Evolutionary conservation across 768 basidiomycete genomes (phyloP), one percentile per base, ranked within the genome.

Genomic region (Leucocoprinus sp.): DNA sequence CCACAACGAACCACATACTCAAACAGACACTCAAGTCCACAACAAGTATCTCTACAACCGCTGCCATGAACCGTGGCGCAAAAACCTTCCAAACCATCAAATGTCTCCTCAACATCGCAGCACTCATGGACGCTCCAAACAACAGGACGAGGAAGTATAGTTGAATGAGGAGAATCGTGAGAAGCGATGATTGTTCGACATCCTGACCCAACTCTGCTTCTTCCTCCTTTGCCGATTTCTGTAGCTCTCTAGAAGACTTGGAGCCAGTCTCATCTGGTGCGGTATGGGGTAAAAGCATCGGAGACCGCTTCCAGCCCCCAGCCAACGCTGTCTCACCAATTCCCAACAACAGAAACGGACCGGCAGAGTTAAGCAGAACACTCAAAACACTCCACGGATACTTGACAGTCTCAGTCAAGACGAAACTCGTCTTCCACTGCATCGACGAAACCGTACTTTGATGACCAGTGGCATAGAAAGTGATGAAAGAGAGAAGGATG

Each of bases 21-120:
- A 49, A 21, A 41, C 91, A 43, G 15, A 85, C 64, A 0, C 71
- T 83, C 0, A 82, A 26, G 63, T 98, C 95, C 2, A 89, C 77
- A 1, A 75, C 75, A 4, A 90, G 31, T 26, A 95, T 60, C 21
- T 74, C 73, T 3, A 78, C 55, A 0, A 76, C 89, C 0, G 75
- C 86, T 11, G 76, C 59, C 83, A 97, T 93, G 60, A 95, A 96
- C 51, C 95, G 66, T 51, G 96, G 96, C 29, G 93, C 95, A 57
- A 97, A 99, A 3, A 98, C 83, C 65, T 98, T 97, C 96, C 96
- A 99, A 17, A 97, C 93, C 93, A 96, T 96, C 52, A 96, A 61
- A 60, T 97, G 93, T 36, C 92, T 61, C 52, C 92, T 64, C 42
- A 93, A 63, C 54, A 80, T 75, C 6, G 89, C 85, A 0, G 89